A percentile compares a stretch with the other conserved stretches of the same genome.
Evolutionary conservation across 177 flowering plant genomes (phyloP).

Genomic region (Vitis hybrid): DNA sequence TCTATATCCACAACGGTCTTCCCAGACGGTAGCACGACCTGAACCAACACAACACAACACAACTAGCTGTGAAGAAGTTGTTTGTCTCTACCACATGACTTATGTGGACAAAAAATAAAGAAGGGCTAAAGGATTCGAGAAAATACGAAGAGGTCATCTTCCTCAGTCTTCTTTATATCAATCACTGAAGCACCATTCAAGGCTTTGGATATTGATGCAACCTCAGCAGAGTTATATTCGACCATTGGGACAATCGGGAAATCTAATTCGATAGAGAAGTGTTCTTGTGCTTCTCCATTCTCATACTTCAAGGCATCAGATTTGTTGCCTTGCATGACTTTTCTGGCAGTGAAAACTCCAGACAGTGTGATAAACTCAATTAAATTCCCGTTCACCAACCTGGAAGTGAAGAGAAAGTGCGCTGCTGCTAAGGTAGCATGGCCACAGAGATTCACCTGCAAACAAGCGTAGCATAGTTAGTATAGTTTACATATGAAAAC

Average conservation of each 20-base stretch:
- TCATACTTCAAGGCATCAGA: conserved; percentile 12
- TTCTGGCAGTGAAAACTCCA: conserved; percentile 68
- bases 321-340: conserved; percentile 26
- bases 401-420: conserved; percentile 56
- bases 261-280: conserved; percentile 57
- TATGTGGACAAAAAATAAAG: not conserved
- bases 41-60: conserved; percentile 2
- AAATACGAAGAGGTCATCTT: conserved; percentile 50
- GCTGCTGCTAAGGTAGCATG: conserved; percentile 90
- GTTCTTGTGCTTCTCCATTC: conserved; percentile 27
- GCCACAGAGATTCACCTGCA: conserved; percentile 79
- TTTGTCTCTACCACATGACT: not conserved
- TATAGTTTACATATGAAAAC: too few species aligned
- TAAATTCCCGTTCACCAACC: conserved; percentile 30
- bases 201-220: conserved; percentile 44
- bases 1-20: conserved; percentile 44
- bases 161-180: conserved; percentile 44
- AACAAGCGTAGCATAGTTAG: not conserved
- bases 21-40: conserved; percentile 71
- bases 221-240: conserved; percentile 42
- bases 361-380: conserved; percentile 69
- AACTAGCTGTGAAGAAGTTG: not conserved
- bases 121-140: not conserved
- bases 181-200: conserved; percentile 51
- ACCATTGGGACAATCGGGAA: conserved; percentile 46